These are phyloP conservation scores for Micractinium conductrix DNA, from an alignment of 139 green algal genomes.

Conservation along the genomic window DNA sequence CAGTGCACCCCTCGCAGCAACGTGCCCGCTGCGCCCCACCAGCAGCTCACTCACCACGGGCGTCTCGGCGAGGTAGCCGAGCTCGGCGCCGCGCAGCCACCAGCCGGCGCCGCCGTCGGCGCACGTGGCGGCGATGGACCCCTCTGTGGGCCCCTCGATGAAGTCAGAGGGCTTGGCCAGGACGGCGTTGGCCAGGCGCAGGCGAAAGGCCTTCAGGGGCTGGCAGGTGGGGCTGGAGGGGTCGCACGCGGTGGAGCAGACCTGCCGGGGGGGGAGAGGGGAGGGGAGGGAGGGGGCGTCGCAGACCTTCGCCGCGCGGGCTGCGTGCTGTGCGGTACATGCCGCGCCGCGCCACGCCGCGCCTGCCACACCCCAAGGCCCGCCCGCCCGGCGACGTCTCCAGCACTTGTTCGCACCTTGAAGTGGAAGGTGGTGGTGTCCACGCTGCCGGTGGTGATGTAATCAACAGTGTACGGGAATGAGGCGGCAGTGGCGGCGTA, in stretches of 20 bases:
- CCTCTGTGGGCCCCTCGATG: not conserved
- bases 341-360: too few relatives aligned
- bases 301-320: too few relatives aligned
- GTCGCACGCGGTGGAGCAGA: constrained; percentile 5
- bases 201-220: constrained; percentile 18
- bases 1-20: not conserved
- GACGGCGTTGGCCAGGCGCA: constrained; percentile 18
- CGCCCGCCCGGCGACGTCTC: too few relatives aligned
- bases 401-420: constrained; percentile 2
- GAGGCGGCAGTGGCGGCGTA: too few relatives aligned
- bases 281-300: too few relatives aligned
- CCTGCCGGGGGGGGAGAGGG: not conserved
- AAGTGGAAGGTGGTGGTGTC: constrained; percentile 31
- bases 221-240: not conserved
- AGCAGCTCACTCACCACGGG: not conserved
- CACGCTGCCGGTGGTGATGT: constrained; percentile 7
- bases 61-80: not conserved
- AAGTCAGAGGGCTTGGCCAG: not conserved
- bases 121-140: not conserved
- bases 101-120: constrained; percentile 9
- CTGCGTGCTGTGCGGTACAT: too few relatives aligned
- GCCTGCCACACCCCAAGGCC: too few relatives aligned
- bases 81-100: not conserved
- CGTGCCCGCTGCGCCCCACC: not conserved
- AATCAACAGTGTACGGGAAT: constrained; percentile 16